These are phyloP conservation scores for Candida sp. DNA, from an alignment of 1,139 yeast species.

Conservation along the genomic window DNA sequence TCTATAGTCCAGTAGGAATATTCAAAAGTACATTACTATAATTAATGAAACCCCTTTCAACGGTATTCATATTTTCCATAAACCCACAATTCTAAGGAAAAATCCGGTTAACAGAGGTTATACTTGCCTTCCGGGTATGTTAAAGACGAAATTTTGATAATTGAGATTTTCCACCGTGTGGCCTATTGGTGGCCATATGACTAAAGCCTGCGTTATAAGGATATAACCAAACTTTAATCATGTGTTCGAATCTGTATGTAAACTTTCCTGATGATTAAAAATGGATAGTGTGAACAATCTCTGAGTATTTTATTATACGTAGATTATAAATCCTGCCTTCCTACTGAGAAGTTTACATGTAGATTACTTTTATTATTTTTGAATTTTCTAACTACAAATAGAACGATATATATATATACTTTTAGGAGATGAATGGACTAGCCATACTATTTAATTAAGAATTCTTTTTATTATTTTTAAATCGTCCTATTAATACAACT, in stretches of 20 bases:
- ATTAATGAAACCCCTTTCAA: too few relatives aligned
- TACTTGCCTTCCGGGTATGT: neutral
- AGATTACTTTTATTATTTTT: slow-evolving; percentile 8
- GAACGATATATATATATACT: neutral
- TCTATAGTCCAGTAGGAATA: too few relatives aligned
- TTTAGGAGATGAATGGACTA: slow-evolving; percentile 1
- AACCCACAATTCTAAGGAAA: neutral
- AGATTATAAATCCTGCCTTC: slow-evolving; percentile 54
- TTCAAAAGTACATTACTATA: too few relatives aligned
- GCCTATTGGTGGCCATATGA: neutral
- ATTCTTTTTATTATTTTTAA: slow-evolving; percentile 10
- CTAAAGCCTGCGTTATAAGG: slow-evolving; percentile 5
- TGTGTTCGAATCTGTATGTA: slow-evolving; percentile 25
- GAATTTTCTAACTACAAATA: slow-evolving; percentile 23
- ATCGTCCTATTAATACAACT: slow-evolving; percentile 20
- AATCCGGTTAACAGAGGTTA: neutral
- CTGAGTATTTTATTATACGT: slow-evolving; percentile 41
- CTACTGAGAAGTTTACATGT: slow-evolving; percentile 34
- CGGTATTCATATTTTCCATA: too few relatives aligned
- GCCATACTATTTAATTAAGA: neutral
- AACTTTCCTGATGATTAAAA: slow-evolving; percentile 38
- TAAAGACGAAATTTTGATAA: neutral
- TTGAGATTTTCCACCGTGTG: neutral
- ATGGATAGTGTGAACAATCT: slow-evolving; percentile 53
- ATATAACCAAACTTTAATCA: slow-evolving; percentile 5